Evolutionary conservation across 495 filamentous ascomycete genomes (phyloP).

Genomic region (Penicillium bovifimosum): DNA sequence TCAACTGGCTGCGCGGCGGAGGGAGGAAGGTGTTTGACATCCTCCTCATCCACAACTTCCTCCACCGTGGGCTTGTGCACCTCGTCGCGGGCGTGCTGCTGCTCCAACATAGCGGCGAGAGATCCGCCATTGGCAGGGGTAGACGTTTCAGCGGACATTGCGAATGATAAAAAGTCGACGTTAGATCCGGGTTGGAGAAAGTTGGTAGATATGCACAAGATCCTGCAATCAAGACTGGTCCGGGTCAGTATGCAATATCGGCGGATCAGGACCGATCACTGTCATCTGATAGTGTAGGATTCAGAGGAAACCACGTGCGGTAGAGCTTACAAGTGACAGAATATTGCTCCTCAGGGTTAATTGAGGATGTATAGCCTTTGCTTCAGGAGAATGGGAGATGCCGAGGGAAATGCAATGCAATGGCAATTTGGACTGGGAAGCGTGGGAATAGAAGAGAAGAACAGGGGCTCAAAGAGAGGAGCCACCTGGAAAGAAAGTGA

Average conservation of each 20-base stretch:
- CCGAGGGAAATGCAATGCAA: slow-evolving; percentile 4
- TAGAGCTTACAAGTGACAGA: slow-evolving; percentile 1
- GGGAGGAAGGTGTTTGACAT: slow-evolving; percentile 54
- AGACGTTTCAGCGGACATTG: slow-evolving; percentile 45
- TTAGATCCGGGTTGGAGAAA: neutral
- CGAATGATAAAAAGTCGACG: slow-evolving; percentile 9
- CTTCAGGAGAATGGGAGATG: slow-evolving; percentile 3
- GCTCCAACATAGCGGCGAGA: slow-evolving; percentile 69
- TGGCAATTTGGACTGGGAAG: slow-evolving; percentile 6
- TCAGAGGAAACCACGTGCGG: neutral
- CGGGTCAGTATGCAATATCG: slow-evolving; percentile 16
- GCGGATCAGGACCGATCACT: neutral
- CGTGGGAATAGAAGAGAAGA: slow-evolving; percentile 11
- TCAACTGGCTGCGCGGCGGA: slow-evolving; percentile 38
- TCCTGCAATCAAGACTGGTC: slow-evolving; percentile 16
- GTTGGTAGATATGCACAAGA: slow-evolving; percentile 8
- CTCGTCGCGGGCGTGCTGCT: slow-evolving; percentile 65
- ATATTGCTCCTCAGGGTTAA: slow-evolving; percentile 2
- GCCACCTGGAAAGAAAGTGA: slow-evolving; percentile 9
- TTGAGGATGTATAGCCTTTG: slow-evolving; percentile 7
- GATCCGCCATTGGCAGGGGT: slow-evolving; percentile 38
- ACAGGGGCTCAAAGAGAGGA: slow-evolving; percentile 14
- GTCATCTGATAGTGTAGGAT: neutral
- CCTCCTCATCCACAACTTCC: slow-evolving; percentile 76
- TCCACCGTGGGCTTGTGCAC: slow-evolving; percentile 68